Conservation (phyloP, 2,329 filamentous ascomycete genomes). For the Onygena corvina region DNA sequence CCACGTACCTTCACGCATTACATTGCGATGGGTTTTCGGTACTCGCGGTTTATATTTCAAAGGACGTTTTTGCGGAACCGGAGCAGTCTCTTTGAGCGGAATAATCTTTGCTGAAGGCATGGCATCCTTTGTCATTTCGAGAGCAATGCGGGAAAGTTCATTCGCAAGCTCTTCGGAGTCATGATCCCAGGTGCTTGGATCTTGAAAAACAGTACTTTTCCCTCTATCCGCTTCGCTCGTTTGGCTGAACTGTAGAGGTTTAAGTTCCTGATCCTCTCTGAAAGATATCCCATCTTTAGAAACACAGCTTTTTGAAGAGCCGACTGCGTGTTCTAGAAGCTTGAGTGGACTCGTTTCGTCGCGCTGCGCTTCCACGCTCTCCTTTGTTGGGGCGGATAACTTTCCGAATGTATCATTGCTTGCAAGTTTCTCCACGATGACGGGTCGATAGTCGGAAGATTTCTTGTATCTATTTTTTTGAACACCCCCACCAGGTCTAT, state of each 20-base stretch:
- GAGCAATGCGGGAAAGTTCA: constrained; percentile 33
- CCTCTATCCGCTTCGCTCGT: constrained; percentile 11
- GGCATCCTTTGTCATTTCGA: constrained; percentile 29
- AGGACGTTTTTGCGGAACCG: constrained; percentile 18
- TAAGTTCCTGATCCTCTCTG: constrained; percentile 26
- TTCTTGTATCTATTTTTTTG: constrained; percentile 26
- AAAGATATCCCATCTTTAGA: constrained; percentile 31
- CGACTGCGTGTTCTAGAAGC: background rate
- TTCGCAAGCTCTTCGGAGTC: constrained; percentile 32
- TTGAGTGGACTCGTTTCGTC: background rate
- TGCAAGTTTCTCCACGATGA: constrained; percentile 31
- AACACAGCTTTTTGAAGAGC: constrained; percentile 27
- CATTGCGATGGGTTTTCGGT: constrained; percentile 17
- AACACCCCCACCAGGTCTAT: constrained; percentile 24
- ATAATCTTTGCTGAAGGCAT: constrained; percentile 4
- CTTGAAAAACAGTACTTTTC: constrained; percentile 27
- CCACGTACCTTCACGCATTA: background rate
- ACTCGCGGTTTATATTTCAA: constrained; percentile 30
- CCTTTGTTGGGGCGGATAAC: background rate
- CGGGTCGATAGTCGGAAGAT: constrained; percentile 21
- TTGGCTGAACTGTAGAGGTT: background rate
- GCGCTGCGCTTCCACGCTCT: background rate
- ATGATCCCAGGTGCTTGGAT: constrained; percentile 32
- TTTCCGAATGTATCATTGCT: constrained; percentile 14
- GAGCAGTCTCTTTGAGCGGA: background rate